Evolutionary conservation across 1,139 yeast genomes (phyloP), one percentile per base, ranked within the genome.

Genomic region (Geotrichum europaeum): DNA sequence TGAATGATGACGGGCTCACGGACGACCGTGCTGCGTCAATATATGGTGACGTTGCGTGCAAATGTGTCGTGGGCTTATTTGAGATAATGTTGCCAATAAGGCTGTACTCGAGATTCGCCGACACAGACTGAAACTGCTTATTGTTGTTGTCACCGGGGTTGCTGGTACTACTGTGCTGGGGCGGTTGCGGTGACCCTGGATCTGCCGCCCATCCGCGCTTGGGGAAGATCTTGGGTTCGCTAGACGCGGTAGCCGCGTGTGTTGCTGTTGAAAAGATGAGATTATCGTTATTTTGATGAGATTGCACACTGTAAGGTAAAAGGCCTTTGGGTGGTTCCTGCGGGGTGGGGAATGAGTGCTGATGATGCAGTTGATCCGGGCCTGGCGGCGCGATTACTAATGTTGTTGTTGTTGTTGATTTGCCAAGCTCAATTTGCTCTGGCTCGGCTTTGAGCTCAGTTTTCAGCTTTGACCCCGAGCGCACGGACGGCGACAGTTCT

Each of bases 71-170:
- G 15, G 43, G 84, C 86, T 56, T 81, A n/a, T 57, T 61, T 45
- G 63, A 56, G 49, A 87, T 79, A 57, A 89, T 87, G 64, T 81
- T 84, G 12, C 95, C 86, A 51, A 89, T 74, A 1, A 89, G 84
- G 3, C 89, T 81, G 69, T 89, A 89, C 68, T 89, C 96, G 62
- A 85, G 77, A 68, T 87, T 89, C 0, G 92, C 92, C 0, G 96
- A 94, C n/a, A 85, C 77, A 0, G 95, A 86, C 63, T 87, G 75
- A 69, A 89, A 85, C 24, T 51, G 53, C 43, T 40, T 15, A n/a
- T 25, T 30, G 15, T 13, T 49, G 9, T 9, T 40, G 47, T 13
- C n/a, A 36, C 47, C 13, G 20, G 47, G 3, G 47, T 18, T n/a
- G 18, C 3, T n/a, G n/a, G 7, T 36, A 18, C 43, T 36, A 18